Base-by-base conservation (phyloP, 192 early-diverging fungal species). In the Umbelopsis sp. region DNA sequence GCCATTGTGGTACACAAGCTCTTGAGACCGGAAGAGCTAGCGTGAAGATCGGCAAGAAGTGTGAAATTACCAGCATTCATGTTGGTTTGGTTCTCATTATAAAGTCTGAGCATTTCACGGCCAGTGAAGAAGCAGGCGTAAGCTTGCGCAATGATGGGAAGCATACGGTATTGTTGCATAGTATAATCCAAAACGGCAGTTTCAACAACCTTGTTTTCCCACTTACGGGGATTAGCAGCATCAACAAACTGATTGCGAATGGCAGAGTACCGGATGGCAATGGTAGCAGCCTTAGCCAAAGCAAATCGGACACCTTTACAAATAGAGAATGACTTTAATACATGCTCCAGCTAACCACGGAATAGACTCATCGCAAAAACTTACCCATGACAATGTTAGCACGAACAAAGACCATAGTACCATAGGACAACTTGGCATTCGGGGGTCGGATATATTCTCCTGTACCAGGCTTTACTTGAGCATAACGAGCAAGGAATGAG, bases 321-420 rank as follows among this genome's bases (percentile, higher is more conserved):
- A 32, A 69, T n/a, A 24, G 38, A 49, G 44, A 56, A 31, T 36
- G 24, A 20, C n/a, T n/a, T 70, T 9, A 51, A 34, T 21, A 0
- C 26, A 21, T 21, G 16, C 21, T 71, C 36, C 26, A 11, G 24
- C n/a, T n/a, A n/a, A 38, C 51, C 34, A 10, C 29, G 22, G 12
- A 7, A 21, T 31, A 54, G 12, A 17, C 16, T 9, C 2, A 25
- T 22, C 2, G 31, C 25, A 22, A 2, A 10, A 38, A 66, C 68
- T 76, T 76, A 76, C 76, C 83, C 53, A 84, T 82, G 26, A 95
- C 91, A 50, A 96, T 89, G 41, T 88, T 86, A 11, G 91, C 87
- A 74, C 95, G 92, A 50, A 93, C 88, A 59, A 85, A 85, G 45
- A 95, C 89, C 93, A 96, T 95, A 17, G 91, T 93, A 49, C 95